Evolutionary conservation across 345 rosid genomes (phyloP).

Genomic region (Linum tenue): DNA sequence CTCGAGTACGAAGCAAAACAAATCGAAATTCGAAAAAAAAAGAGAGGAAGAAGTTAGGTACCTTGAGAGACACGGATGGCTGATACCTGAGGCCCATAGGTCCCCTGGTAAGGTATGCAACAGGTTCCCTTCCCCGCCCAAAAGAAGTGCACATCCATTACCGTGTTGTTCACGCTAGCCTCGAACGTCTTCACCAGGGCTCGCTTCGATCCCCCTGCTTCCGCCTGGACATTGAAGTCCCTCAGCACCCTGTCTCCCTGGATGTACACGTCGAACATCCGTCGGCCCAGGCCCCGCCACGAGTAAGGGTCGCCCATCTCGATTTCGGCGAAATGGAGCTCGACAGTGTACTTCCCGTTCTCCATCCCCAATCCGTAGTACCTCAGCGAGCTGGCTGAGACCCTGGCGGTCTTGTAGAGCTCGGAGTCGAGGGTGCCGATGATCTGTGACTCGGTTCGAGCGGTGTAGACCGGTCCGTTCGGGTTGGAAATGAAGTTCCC

Average conservation of each 20-base stretch:
- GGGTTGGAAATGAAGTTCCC: constrained; percentile 42
- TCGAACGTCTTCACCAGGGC: constrained; percentile 32
- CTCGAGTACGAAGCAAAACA: neutral
- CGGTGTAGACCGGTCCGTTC: constrained; percentile 25
- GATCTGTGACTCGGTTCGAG: constrained; percentile 38
- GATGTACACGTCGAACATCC: constrained; percentile 41
- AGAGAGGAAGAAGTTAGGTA: constrained; percentile 5
- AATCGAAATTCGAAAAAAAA: neutral
- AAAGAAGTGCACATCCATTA: constrained; percentile 42
- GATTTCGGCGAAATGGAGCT: constrained; percentile 52
- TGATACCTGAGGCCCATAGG: constrained; percentile 47
- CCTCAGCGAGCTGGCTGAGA: constrained; percentile 43
- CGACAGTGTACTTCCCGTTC: constrained; percentile 36
- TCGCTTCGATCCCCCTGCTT: constrained; percentile 43
- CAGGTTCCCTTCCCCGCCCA: constrained; percentile 68
- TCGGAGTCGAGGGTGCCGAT: constrained; percentile 40
- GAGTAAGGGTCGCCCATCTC: constrained; percentile 34
- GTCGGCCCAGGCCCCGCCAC: constrained; percentile 51
- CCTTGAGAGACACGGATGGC: constrained; percentile 47
- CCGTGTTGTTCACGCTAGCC: constrained; percentile 39
- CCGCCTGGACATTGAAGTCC: constrained; percentile 40
- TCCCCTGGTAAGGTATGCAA: constrained; percentile 49
- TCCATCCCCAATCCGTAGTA: constrained; percentile 41
- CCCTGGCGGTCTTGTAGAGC: constrained; percentile 42
- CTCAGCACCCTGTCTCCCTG: constrained; percentile 40